phyloP scores from a whole-genome alignment of 2,329 filamentous ascomycete species.

The Fusarium irregulare region DNA sequence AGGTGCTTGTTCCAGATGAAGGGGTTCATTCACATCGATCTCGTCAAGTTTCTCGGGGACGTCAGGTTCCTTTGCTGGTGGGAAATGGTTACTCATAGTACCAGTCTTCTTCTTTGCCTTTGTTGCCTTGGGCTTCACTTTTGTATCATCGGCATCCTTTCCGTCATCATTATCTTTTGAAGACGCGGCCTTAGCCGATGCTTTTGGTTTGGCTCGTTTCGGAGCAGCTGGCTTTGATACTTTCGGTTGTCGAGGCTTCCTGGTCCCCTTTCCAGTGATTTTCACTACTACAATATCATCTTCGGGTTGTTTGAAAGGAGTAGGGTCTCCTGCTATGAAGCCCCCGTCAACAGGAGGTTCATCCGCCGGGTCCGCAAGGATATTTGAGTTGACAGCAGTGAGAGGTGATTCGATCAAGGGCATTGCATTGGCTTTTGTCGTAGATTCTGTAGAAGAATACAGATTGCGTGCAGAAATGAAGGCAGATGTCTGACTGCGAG shows the following conservation, averaged over 20 bases:
- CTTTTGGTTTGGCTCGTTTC: constrained; percentile 19
- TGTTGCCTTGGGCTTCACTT: constrained; percentile 49
- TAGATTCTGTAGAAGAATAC: constrained; percentile 50
- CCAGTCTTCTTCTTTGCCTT: constrained; percentile 37
- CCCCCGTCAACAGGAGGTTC: neutral
- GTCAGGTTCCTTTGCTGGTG: constrained; percentile 29
- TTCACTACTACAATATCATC: constrained; percentile 43
- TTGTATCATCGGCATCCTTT: constrained; percentile 50
- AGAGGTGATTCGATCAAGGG: neutral
- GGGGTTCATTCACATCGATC: constrained; percentile 48
- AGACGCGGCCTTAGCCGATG: constrained; percentile 1
- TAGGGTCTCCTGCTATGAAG: constrained; percentile 1
- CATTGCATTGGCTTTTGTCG: neutral
- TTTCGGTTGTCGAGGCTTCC: constrained; percentile 37
- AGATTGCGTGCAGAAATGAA: constrained; percentile 59
- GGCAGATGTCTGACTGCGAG: constrained; percentile 50
- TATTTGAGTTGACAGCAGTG: neutral
- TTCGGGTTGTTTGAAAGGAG: constrained; percentile 2
- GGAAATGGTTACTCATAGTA: constrained; percentile 52
- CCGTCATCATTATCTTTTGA: constrained; percentile 2
- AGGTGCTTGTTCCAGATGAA: constrained; percentile 61
- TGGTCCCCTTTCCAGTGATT: constrained; percentile 25
- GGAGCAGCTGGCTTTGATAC: constrained; percentile 24
- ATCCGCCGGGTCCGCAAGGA: neutral
- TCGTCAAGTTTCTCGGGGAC: constrained; percentile 24